Conservation (phyloP, 441 rosid genomes). For the Capsella rubella region DNA sequence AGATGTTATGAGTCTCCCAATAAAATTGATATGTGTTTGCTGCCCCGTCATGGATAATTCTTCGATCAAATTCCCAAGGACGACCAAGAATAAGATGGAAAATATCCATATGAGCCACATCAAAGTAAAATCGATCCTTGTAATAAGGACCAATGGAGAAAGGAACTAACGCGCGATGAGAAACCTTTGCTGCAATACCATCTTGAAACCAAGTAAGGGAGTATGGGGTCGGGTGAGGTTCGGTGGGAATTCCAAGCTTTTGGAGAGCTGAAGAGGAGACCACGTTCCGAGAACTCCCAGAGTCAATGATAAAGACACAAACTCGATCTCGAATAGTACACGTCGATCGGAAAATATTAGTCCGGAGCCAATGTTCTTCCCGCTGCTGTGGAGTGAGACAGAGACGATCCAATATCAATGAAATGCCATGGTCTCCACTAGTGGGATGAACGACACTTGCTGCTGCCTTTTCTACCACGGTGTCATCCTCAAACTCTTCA, state of each 20-base stretch:
- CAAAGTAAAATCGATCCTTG: background rate
- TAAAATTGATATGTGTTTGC: background rate
- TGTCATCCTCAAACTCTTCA: no score
- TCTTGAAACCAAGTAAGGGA: background rate
- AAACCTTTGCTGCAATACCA: rapidly evolving
- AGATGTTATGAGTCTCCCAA: background rate
- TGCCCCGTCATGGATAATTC: background rate
- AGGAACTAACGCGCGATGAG: background rate
- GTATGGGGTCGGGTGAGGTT: background rate
- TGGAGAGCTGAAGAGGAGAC: background rate
- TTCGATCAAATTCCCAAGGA: background rate
- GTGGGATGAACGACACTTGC: no score
- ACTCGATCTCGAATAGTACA: background rate
- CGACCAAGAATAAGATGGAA: background rate
- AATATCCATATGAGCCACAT: background rate
- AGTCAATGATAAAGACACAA: background rate
- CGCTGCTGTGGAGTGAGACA: background rate
- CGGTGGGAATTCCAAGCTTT: background rate
- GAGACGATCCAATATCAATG: no score
- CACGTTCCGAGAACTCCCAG: background rate
- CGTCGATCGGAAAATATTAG: background rate
- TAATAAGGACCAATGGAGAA: background rate
- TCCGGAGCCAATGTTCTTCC: background rate
- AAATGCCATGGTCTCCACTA: no score
- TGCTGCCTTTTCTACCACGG: no score